phyloP scores from a whole-genome alignment of 108 stramenopile genomes.

The Nitzschia sp. region DNA sequence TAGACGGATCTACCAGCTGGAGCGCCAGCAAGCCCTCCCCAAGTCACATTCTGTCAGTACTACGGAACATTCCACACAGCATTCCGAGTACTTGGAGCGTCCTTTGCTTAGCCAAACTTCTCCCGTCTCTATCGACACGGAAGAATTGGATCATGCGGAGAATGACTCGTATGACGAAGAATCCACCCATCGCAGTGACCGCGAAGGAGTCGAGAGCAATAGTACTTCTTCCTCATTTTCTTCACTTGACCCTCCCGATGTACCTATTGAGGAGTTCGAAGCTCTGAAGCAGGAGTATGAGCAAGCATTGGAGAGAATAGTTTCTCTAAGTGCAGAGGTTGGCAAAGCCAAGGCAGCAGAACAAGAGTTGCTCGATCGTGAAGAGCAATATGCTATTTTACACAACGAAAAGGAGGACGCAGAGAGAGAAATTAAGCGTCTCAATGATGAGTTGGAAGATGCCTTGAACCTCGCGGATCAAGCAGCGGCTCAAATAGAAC shows the following conservation, averaged over 20 bases:
- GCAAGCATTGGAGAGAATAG: conserved; percentile 4
- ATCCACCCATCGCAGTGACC: neutral
- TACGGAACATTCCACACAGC: conserved; percentile 3
- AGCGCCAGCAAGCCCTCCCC: conserved; percentile 8
- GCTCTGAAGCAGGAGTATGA: conserved; percentile 16
- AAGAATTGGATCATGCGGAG: conserved; percentile 5
- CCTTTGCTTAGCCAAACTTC: conserved; percentile 9
- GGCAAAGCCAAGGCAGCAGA: conserved; percentile 9
- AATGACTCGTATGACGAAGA: neutral
- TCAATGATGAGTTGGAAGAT: conserved; percentile 7
- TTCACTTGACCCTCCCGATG: conserved; percentile 1
- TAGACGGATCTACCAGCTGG: conserved; percentile 1
- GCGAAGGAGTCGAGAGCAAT: neutral
- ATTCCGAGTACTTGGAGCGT: neutral
- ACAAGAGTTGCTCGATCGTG: conserved; percentile 3
- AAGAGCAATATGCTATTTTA: conserved; percentile 1
- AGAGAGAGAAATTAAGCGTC: neutral
- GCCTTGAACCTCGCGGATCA: conserved; percentile 2
- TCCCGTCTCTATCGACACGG: conserved; percentile 6
- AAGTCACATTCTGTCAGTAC: neutral
- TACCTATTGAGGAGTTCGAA: conserved; percentile 6
- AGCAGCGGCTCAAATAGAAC: neutral
- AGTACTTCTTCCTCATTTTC: conserved; percentile 13
- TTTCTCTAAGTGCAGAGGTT: conserved; percentile 10
- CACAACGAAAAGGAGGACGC: conserved; percentile 1